Evolutionary conservation across 176 grass and related monocot genomes (phyloP), one percentile per base, ranked within the genome.

Genomic region (Oropetium thomaeum): DNA sequence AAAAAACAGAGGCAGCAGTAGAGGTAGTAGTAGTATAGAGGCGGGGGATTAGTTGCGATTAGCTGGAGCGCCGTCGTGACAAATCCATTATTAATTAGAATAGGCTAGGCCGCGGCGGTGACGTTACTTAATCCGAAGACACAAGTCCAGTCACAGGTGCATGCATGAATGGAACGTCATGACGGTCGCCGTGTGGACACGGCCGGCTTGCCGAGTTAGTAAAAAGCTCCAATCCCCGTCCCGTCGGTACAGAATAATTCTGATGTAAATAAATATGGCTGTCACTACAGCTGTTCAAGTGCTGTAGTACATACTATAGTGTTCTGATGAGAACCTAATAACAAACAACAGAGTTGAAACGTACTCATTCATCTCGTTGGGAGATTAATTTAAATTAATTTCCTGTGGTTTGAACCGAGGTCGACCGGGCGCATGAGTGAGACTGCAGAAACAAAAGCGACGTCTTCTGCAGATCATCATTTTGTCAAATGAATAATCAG

Each of bases 101-200:
- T n/a, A n/a, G n/a, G n/a, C n/a, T n/a, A 70, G 51, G 11, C 7
- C 25, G 44, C 19, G 65, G 33, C 33, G 38, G 43, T 20, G 19
- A n/a, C n/a, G n/a, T n/a, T n/a, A n/a, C n/a, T n/a, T 58, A 3
- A 57, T 31, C 64, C 55, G 19, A n/a, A 20, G 49, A 5, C 5
- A 22, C 16, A 29, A 51, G 43, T 39, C 17, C 27, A 64, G 66
- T n/a, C 55, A 78, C 65, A 20, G 19, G 64, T 76, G 80, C 59
- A 72, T 65, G 62, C n/a, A n/a, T n/a, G n/a, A n/a, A n/a, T n/a
- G n/a, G n/a, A 75, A 69, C 22, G 20, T 8, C 2, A 7, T 35
- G 62, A 45, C 31, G 16, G 19, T 35, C 60, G n/a, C 65, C 58
- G 20, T 54, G 45, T 31, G 45, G 40, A 34, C 66, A 58, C 27